These are phyloP conservation scores for Hypoxylon sp. DNA, from an alignment of 2,329 filamentous ascomycete genomes.

Conservation along the genomic window DNA sequence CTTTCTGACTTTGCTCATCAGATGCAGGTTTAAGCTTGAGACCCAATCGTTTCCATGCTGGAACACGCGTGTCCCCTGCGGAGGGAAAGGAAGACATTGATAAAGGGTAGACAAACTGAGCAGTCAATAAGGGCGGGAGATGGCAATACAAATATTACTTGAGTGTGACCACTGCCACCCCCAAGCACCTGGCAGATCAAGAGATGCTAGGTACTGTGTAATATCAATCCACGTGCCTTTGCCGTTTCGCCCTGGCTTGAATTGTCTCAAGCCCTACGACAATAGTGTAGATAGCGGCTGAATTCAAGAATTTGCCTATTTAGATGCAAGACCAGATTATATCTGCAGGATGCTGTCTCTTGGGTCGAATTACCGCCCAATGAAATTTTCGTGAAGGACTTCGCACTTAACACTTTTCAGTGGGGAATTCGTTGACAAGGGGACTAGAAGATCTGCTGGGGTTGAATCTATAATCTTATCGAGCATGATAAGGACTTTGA, in stretches of 20 bases:
- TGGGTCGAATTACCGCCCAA: constrained; percentile 34
- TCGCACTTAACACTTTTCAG: constrained; percentile 45
- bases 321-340: constrained; percentile 21
- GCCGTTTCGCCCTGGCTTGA: constrained; percentile 21
- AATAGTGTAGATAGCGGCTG: constrained; percentile 21
- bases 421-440: constrained; percentile 31
- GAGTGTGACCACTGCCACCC: constrained; percentile 26
- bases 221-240: constrained; percentile 33
- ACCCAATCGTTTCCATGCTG: constrained; percentile 75
- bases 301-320: constrained; percentile 32
- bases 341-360: constrained; percentile 29
- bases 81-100: constrained; percentile 60
- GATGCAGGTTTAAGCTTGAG: constrained; percentile 70
- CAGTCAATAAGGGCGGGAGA: constrained; percentile 31
- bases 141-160: constrained; percentile 24
- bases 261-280: constrained; percentile 27
- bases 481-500: constrained; percentile 8
- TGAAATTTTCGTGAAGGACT: constrained; percentile 42
- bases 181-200: constrained; percentile 23
- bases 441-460: constrained; percentile 1
- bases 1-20: constrained; percentile 52
- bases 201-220: constrained; percentile 29
- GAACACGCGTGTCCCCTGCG: constrained; percentile 63
- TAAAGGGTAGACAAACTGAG: constrained; percentile 50
- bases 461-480: constrained; percentile 25